Base-by-base conservation (phyloP, 139 green algal species). In the Closterium sp. region DNA sequence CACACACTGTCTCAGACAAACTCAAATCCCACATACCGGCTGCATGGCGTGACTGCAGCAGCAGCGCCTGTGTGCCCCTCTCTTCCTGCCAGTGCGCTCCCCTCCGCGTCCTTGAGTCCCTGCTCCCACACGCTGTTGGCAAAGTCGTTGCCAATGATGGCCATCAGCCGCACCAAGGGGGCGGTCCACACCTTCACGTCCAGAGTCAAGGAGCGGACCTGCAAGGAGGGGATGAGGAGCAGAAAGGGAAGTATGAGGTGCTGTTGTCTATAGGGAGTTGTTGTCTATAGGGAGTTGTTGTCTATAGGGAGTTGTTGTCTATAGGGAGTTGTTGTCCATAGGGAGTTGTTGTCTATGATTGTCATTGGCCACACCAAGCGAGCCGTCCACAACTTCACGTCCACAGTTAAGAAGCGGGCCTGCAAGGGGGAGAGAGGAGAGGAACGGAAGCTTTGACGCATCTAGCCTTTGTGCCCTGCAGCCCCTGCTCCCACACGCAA, bases 111-210 rank as follows among this genome's bases (percentile, higher is more conserved):
- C 55, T 76, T 76, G 55, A 76, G 55, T 19, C 25, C 16, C 55
- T 76, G 55, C 55, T 93, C 93, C 66, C 34, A 94, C 6, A 92
- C 32, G 21, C 6, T 34, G 69, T 95, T 95, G 30, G 86, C 83
- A 32, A 91, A 85, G 23, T 31, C 21, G 89, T 95, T 95, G 33
- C 94, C 94, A 30, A 85, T 87, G 10, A 33, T 87, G 33, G 38
- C 25, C 55, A 94, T 92, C 28, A 92, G 30, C 33, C 36, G 90
- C 66, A 95, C 85, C 34, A 95, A 30, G 2, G 28, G 25, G 5
- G 92, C 66, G 16, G 93, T 88, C 94, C 94, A 95, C 7, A 87
- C 94, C 30, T 89, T 84, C 10, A 94, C 90, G 87, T 95, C 94
- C 33, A 95, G 85, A 34, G 90, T 95, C 6, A 69, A 89, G 16